phyloP scores from a whole-genome alignment of 768 basidiomycete genomes.

The Boletus subcaerulescens region DNA sequence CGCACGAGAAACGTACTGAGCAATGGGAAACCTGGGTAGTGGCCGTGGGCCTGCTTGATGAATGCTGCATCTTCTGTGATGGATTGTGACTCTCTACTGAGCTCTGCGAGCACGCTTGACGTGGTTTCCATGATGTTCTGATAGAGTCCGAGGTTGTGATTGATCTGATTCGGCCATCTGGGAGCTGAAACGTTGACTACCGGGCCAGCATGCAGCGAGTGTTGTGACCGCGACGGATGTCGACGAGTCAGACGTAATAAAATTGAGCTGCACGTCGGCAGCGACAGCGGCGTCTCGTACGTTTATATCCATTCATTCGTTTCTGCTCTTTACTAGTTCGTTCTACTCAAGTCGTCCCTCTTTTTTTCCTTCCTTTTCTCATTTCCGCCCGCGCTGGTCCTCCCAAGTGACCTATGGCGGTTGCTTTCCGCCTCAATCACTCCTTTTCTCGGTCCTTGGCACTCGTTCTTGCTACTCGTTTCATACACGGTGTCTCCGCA shows the following conservation, averaged over 20 bases:
- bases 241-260: too few relatives aligned
- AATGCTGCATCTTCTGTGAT: conserved; percentile 76
- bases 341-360: conserved; percentile 1
- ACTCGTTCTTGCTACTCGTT: conserved; percentile 12
- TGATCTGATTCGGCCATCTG: too few relatives aligned
- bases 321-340: conserved; percentile 11
- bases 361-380: conserved; percentile 3
- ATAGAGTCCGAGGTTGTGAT: too few relatives aligned
- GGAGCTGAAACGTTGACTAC: too few relatives aligned
- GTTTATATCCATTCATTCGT: too few relatives aligned
- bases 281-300: too few relatives aligned
- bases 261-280: too few relatives aligned
- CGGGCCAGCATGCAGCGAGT: too few relatives aligned
- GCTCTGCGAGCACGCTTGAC: conserved; percentile 39
- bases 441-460: conserved; percentile 16
- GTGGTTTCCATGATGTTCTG: background rate
- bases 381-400: conserved; percentile 12
- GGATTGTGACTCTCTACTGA: conserved; percentile 70
- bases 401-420: conserved; percentile 25
- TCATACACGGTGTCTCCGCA: conserved; percentile 9
- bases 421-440: conserved; percentile 14
- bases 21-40: conserved; percentile 51
- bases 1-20: conserved; percentile 42
- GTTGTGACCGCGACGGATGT: too few relatives aligned
- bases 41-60: conserved; percentile 50